Evolutionary conservation across 2,329 filamentous ascomycete species (phyloP).

Genomic region (Ilyonectria sp.): DNA sequence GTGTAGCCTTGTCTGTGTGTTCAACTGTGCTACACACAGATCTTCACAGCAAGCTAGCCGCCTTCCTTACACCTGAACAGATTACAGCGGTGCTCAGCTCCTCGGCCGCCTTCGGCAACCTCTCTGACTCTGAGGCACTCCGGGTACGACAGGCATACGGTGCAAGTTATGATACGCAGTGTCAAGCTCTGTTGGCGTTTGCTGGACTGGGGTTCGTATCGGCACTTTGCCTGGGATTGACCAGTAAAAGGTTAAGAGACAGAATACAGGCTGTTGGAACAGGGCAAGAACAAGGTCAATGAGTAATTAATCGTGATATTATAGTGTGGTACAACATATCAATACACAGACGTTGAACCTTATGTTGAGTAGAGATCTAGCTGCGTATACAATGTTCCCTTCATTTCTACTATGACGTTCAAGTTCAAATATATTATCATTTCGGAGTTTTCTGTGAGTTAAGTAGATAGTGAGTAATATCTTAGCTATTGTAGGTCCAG

Average conservation of each 20-base stretch:
- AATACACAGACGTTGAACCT: not conserved
- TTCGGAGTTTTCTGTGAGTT: too few relatives aligned
- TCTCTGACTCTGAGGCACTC: conserved; percentile 3
- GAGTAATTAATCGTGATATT: too few relatives aligned
- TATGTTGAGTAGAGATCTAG: too few relatives aligned
- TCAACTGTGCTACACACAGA: not conserved
- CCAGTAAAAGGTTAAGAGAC: not conserved
- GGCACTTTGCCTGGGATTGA: not conserved
- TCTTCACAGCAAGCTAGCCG: not conserved
- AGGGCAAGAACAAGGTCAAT: not conserved
- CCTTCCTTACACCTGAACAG: not conserved
- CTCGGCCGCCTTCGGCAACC: not conserved
- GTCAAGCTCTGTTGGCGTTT: conserved; percentile 16
- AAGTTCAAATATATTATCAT: too few relatives aligned
- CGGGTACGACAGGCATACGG: conserved; percentile 19
- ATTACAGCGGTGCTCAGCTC: not conserved
- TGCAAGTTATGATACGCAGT: conserved; percentile 13
- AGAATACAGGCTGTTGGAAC: not conserved
- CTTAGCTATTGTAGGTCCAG: not conserved
- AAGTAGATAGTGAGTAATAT: not conserved
- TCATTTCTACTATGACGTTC: too few relatives aligned
- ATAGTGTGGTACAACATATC: too few relatives aligned
- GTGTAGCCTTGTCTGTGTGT: not conserved
- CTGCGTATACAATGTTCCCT: too few relatives aligned
- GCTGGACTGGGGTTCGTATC: conserved; percentile 12